Conservation (phyloP, 108 stramenopile genomes). For the Nannochloropsis oceanica region DNA sequence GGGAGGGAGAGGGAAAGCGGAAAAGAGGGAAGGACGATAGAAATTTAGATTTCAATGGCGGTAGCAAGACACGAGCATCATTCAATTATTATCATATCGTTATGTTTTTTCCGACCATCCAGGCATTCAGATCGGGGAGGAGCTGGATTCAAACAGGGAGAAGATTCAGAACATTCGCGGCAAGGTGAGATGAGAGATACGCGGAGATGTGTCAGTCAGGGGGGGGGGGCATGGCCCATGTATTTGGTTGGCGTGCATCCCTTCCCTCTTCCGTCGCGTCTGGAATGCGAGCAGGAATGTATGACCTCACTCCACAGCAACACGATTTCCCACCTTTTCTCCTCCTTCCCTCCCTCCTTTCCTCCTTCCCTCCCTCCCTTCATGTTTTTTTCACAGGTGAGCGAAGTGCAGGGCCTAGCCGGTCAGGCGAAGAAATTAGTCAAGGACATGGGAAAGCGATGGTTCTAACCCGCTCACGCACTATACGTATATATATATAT, state of each 20-base stretch:
- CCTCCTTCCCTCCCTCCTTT: no score
- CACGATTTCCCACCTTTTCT: no score
- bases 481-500: no score
- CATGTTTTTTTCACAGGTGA: not conserved
- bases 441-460: not conserved
- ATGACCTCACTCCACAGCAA: no score
- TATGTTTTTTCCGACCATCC: not conserved
- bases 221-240: not conserved
- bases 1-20: not conserved
- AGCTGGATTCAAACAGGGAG: not conserved
- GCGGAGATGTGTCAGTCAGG: not conserved
- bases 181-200: not conserved
- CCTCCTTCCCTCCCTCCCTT: no score
- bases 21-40: no score
- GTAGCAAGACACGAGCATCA: no score
- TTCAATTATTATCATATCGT: no score
- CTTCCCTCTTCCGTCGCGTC: no score
- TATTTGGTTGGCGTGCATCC: not conserved
- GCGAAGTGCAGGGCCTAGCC: not conserved
- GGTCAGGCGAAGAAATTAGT: not conserved
- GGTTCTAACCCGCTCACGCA: not conserved
- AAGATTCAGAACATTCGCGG: not conserved
- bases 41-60: no score
- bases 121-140: not conserved
- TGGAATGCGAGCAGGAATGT: no score